A percentile compares a stretch with the other conserved stretches of the same genome.
Conservation (phyloP, 306 rosid species). For the Oxytropis ochrocephala region DNA sequence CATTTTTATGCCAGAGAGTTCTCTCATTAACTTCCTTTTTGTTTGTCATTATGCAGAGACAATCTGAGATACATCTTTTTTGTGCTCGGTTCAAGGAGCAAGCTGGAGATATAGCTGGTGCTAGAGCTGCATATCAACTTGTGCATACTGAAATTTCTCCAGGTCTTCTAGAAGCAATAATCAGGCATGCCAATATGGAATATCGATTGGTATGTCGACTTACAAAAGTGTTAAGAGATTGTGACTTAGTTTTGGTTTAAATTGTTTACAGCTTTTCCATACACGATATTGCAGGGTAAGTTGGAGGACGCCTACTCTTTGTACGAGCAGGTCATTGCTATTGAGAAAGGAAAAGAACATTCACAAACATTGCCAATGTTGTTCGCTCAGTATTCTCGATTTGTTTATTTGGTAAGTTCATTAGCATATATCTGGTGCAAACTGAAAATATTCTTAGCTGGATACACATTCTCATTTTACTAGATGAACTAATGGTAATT, state of each 20-base stretch:
- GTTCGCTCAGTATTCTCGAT: slow-evolving; percentile 84
- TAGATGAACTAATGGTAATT: background rate
- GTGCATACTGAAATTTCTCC: slow-evolving; percentile 91
- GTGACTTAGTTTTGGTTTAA: slow-evolving; percentile 1
- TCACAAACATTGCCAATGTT: slow-evolving; percentile 76
- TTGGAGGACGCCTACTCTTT: slow-evolving; percentile 74
- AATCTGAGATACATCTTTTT: slow-evolving; percentile 91
- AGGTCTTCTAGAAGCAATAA: slow-evolving; percentile 96
- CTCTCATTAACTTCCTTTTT: slow-evolving; percentile 8
- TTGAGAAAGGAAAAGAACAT: slow-evolving; percentile 95
- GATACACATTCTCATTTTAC: background rate
- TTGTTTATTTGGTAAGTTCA: slow-evolving; percentile 73
- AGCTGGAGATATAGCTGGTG: slow-evolving; percentile 73
- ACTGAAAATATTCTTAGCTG: background rate
- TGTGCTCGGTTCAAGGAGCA: slow-evolving; percentile 94
- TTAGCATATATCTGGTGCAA: background rate
- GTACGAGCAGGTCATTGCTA: slow-evolving; percentile 91
- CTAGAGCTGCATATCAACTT: slow-evolving; percentile 89
- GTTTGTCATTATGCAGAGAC: slow-evolving; percentile 55
- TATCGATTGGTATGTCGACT: slow-evolving; percentile 64
- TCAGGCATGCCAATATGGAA: slow-evolving; percentile 93
- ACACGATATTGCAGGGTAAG: slow-evolving; percentile 56
- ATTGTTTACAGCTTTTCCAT: slow-evolving; percentile 17
- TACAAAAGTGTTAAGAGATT: background rate
- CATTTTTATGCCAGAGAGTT: background rate